Percentiles rank a stretch among this genome's conserved stretches.
These are phyloP conservation scores for Selaginella tamariscina DNA, from an alignment of 75 land plant species.

Conservation along the genomic window DNA sequence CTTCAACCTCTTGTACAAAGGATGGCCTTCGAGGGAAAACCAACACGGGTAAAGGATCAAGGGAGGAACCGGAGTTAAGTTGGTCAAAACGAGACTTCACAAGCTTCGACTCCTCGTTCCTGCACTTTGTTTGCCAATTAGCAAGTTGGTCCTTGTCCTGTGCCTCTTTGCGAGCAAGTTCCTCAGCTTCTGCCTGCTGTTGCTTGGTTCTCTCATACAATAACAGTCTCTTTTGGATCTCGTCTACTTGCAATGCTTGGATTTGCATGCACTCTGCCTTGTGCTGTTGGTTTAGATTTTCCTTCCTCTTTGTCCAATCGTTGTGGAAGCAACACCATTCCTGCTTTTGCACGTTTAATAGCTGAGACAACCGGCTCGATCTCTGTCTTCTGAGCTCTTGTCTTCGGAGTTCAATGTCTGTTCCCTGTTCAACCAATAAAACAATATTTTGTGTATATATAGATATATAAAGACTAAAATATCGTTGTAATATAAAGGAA, in stretches of 20 bases:
- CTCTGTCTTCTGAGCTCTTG: not conserved
- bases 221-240: not conserved
- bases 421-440: not conserved
- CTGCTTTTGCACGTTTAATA: not conserved
- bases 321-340: not conserved
- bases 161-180: not conserved
- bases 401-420: not conserved
- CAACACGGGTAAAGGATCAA: no score
- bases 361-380: not conserved
- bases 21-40: not conserved
- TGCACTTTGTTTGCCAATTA: not conserved
- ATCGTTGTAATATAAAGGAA: no score
- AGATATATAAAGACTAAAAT: no score
- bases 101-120: no score
- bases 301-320: not conserved
- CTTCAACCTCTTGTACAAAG: no score
- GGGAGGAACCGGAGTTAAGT: no score
- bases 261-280: not conserved
- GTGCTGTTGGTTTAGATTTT: not conserved
- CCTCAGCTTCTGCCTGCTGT: not conserved
- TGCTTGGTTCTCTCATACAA: not conserved
- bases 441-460: not conserved
- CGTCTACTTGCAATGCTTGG: not conserved
- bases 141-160: not conserved
- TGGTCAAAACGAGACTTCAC: no score